A percentile compares a stretch with the other conserved stretches of the same genome.
These are phyloP conservation scores for Fusarium anguioides DNA, from an alignment of 2,329 filamentous ascomycete species.

Conservation along the genomic window DNA sequence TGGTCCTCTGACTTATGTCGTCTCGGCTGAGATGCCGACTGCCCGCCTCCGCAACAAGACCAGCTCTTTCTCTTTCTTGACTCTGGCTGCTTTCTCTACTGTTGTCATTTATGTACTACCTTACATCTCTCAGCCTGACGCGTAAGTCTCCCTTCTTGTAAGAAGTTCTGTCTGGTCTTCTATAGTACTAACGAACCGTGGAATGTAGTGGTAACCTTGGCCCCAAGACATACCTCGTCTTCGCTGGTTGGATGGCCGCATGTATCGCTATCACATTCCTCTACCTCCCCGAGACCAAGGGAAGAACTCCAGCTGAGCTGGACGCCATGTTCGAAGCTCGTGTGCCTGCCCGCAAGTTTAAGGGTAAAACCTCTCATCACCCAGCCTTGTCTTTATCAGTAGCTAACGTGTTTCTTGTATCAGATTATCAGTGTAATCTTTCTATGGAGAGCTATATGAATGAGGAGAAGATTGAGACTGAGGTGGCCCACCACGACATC, in stretches of 20 bases:
- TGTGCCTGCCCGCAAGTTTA: background rate
- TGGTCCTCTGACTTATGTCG: background rate
- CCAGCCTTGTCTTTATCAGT: rapidly evolving
- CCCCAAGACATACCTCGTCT: background rate
- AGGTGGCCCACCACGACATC: background rate
- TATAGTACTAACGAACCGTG: background rate
- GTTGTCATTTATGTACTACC: background rate
- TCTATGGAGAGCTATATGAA: constrained; percentile 6
- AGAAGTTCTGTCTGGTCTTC: background rate
- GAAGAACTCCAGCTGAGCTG: background rate
- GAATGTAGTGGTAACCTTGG: background rate
- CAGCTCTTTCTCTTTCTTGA: constrained; percentile 1
- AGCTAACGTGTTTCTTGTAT: background rate
- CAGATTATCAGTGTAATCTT: background rate
- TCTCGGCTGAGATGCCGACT: background rate
- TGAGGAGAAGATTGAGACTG: background rate
- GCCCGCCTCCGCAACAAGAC: background rate
- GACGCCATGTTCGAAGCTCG: background rate
- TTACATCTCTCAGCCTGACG: background rate
- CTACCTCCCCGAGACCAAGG: background rate
- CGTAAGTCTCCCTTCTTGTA: background rate
- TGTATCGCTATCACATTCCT: background rate
- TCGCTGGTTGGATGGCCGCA: background rate
- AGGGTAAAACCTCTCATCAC: background rate
- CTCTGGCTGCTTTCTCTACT: background rate